A percentile compares a stretch with the other conserved stretches of the same genome.
Evolutionary conservation across 2,329 filamentous ascomycete genomes (phyloP).

Genomic region (Nemania sp.): DNA sequence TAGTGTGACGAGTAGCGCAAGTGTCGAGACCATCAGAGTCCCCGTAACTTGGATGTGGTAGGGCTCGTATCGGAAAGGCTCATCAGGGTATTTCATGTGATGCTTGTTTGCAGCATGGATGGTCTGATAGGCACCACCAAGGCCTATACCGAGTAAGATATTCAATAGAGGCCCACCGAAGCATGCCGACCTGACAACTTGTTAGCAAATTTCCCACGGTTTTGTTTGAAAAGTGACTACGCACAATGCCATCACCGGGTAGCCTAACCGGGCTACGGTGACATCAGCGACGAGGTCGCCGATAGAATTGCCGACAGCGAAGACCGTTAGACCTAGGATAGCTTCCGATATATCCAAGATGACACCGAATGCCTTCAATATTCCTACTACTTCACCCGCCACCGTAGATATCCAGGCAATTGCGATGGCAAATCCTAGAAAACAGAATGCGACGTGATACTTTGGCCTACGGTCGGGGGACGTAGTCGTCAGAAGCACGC

Average conservation of each 20-base stretch:
- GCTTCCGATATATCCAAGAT: conserved; percentile 94
- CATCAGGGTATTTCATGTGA: conserved; percentile 75
- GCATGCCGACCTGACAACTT: conserved; percentile 75
- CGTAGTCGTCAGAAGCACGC: conserved; percentile 75
- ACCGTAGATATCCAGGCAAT: conserved; percentile 98
- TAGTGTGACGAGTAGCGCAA: conserved; percentile 85
- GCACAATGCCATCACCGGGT: conserved; percentile 91
- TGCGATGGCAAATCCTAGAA: conserved; percentile 89
- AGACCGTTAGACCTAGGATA: conserved; percentile 92
- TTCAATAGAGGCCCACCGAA: conserved; percentile 99
- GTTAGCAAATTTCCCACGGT: conserved; percentile 35
- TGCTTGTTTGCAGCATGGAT: conserved; percentile 74
- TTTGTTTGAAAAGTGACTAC: conserved; percentile 48
- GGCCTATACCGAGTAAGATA: conserved; percentile 92
- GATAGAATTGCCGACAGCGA: conserved; percentile 94
- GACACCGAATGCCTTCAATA: conserved; percentile 92
- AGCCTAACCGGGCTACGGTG: conserved; percentile 91
- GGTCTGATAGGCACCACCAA: conserved; percentile 90
- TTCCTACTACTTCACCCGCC: conserved; percentile 93
- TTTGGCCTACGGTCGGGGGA: conserved; percentile 74
- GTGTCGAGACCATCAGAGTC: conserved; percentile 85
- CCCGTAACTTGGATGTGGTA: conserved; percentile 88
- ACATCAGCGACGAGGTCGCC: conserved; percentile 95
- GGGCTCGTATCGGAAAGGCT: conserved; percentile 74
- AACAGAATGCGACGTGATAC: conserved; percentile 83